Base-by-base conservation (phyloP, 345 rosid genomes). In the Combretum micranthum region DNA sequence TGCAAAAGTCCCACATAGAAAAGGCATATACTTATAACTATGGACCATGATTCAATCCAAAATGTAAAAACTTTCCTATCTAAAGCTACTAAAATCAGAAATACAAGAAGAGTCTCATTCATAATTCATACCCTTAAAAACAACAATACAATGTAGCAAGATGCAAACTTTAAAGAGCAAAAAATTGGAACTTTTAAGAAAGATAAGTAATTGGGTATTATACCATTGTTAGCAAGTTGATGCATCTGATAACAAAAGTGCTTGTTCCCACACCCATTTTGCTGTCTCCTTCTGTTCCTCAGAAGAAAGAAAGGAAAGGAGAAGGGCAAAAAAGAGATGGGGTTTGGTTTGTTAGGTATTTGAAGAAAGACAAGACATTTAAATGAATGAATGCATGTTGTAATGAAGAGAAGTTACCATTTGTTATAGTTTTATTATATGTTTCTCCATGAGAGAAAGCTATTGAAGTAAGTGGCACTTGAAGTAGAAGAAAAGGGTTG, bases 221-320 rank as follows among this genome's bases (percentile, higher is more conserved):
- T 74, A 92, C 98, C 95, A 84, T 86, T 39, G 93, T 88, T 70
- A 88, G 80, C 57, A 92, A 86, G 75, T 92, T 92, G 68, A 88
- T 80, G 96, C 97, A 87, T 82, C 89, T 83, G 76, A 90, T 83
- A 20, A 85, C 80, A 61, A 87, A 85, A 70, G 81, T 85, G 75
- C 97, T 90, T 50, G 91, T 82, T 49, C 96, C 90, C 59, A 77
- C 73, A 50, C 96, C 97, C 94, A 87, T 81, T 42, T 70, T 67
- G 42, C 13, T 43, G 65, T 62, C 60, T 73, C 55, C 52, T 60
- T 60, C 12, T 51, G 44, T 42, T 16, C 26, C 19, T 50, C 42
- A 47, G 26, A 42, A 20, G 58, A 50, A 48, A 51, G 56, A 44
- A 46, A 56, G 20, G n/a, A 21, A 47, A 20, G 15, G 52, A 21